These are phyloP conservation scores for Coccomyxa sp. DNA, from an alignment of 139 green algal species.

Conservation along the genomic window DNA sequence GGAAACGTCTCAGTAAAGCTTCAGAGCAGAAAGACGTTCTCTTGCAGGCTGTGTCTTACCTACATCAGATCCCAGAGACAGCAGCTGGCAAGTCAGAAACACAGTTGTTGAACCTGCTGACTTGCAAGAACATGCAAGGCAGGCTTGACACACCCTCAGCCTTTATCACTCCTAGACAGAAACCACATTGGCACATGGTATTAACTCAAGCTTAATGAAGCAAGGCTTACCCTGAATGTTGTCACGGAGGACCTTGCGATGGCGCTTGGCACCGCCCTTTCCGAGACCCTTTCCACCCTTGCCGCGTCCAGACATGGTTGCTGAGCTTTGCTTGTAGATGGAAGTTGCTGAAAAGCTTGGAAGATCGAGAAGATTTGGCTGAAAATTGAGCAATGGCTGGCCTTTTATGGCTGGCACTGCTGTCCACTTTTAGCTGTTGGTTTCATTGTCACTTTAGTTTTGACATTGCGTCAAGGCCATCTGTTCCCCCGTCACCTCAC, in stretches of 20 bases:
- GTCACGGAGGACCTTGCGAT: slow-evolving; percentile 59
- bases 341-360: background rate
- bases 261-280: slow-evolving; percentile 87
- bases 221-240: slow-evolving; percentile 73
- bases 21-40: no score
- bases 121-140: no score
- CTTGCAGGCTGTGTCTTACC: no score
- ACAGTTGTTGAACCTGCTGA: no score
- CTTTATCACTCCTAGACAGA: no score
- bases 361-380: background rate
- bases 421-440: background rate
- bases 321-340: background rate
- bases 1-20: background rate
- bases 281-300: slow-evolving; percentile 93
- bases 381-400: background rate
- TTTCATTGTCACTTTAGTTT: background rate
- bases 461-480: background rate
- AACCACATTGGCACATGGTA: no score
- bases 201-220: no score
- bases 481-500: no score
- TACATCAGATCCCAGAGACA: no score
- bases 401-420: background rate
- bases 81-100: no score
- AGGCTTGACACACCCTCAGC: no score
- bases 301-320: slow-evolving; percentile 86